These are phyloP conservation scores for Primulina huaijiensis DNA, from an alignment of 257 asterid genomes.

Conservation along the genomic window DNA sequence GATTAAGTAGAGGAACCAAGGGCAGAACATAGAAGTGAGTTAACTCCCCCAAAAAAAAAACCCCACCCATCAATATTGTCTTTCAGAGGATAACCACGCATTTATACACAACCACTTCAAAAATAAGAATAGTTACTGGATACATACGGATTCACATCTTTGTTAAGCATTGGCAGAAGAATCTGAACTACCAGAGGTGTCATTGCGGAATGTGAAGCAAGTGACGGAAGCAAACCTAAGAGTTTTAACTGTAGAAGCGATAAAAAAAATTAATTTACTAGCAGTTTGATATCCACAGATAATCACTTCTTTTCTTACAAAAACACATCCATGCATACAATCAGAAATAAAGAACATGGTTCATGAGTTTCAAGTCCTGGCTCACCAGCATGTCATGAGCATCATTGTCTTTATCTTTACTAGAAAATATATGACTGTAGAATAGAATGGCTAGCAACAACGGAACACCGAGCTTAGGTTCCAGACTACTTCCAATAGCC, in stretches of 20 bases:
- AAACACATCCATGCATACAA: slow-evolving; percentile 2
- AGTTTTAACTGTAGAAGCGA: slow-evolving; percentile 69
- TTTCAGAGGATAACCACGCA: slow-evolving; percentile 7
- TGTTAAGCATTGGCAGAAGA: slow-evolving; percentile 88
- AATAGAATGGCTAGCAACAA: slow-evolving; percentile 63
- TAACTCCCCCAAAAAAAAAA: no score
- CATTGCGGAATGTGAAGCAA: slow-evolving; percentile 90
- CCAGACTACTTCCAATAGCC: slow-evolving; percentile 52
- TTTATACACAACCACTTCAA: background rate
- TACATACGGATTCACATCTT: slow-evolving; percentile 73
- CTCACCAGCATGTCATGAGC: slow-evolving; percentile 67
- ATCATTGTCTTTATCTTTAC: slow-evolving; percentile 39
- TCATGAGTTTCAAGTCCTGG: slow-evolving; percentile 17
- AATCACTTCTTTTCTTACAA: slow-evolving; percentile 12
- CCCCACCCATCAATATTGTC: slow-evolving; percentile 6
- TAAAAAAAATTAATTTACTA: background rate
- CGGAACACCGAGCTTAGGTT: slow-evolving; percentile 73
- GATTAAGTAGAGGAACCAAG: background rate
- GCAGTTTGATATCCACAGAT: slow-evolving; percentile 19
- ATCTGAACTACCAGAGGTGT: slow-evolving; percentile 81
- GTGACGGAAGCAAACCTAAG: slow-evolving; percentile 75
- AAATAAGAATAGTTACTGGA: slow-evolving; percentile 27
- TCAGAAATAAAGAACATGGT: slow-evolving; percentile 13
- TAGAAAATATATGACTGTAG: slow-evolving; percentile 65
- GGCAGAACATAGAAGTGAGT: background rate